Evolutionary conservation across 176 grass and related monocot species (phyloP), one percentile per base, ranked within the genome.

Genomic region (Hordeum marinum): DNA sequence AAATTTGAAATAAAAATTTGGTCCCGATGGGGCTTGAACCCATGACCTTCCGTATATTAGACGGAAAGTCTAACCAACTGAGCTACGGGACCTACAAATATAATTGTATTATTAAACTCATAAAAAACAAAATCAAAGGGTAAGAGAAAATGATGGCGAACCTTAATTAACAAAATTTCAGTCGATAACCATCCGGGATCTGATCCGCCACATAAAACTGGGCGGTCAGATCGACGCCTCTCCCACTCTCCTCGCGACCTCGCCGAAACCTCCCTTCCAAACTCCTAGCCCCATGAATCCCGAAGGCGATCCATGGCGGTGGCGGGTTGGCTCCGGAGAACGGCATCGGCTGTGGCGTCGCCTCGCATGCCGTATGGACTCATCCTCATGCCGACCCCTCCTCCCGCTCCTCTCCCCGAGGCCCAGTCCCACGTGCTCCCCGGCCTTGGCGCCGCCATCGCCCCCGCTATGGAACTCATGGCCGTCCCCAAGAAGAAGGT

Each of bases 401-500:
- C 50, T 29, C 4, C 77, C 3, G 32, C 75, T 79, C 39, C 54
- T 81, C 48, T 84, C 60, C 60, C 54, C 3, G 65, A 80, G 46
- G 37, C 83, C 13, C 63, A 82, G 48, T 82, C 82, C 6, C 43
- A 82, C 70, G 34, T 78, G 32, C 35, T 94, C 62, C 68, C 90
- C 14, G 48, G 85, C 40, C 80, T 85, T 77, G 80, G 63, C 62
- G 82, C 78, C 45, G 80, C n/a, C 31, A 27, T 37, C 71, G 77
- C 45, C 7, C 32, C 54, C 23, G 64, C 90, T 65, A 84, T 93
- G 90, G 86, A 95, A 58, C 94, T 95, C 88, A 93, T 95, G 91
- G 94, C 94, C 46, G 88, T 95, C 13, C 94, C 94, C 72, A 95
- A 93, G 91, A 95, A 95, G 77, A 95, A 95, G 91, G 94, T 93